phyloP scores from a whole-genome alignment of 148 eudicot species.

The Fallopia convolvulus region DNA sequence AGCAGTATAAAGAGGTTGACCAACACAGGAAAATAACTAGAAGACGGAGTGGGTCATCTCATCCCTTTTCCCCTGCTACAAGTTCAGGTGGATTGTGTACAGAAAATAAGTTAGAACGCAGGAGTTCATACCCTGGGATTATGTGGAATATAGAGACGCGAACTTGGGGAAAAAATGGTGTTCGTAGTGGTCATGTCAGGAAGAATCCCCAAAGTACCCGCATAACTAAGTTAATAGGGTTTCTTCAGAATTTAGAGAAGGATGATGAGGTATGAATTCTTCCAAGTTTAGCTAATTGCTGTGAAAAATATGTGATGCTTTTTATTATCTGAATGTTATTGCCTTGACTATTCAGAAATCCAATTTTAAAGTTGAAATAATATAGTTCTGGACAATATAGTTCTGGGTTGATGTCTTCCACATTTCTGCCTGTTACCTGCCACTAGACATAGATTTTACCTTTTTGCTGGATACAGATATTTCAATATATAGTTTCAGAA shows the following conservation, averaged over 20 bases:
- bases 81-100: constrained; percentile 35
- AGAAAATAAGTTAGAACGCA: constrained; percentile 36
- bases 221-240: constrained; percentile 38
- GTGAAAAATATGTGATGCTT: not conserved
- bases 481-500: not conserved
- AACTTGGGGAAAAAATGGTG: constrained; percentile 69
- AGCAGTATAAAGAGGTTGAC: constrained; percentile 39
- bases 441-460: not conserved
- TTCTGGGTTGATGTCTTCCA: not conserved
- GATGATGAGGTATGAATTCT: constrained; percentile 40
- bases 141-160: constrained; percentile 44
- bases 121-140: constrained; percentile 34
- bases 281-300: not conserved
- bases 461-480: not conserved
- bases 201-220: constrained; percentile 34
- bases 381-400: not conserved
- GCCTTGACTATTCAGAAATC: not conserved
- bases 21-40: constrained; percentile 25
- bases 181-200: constrained; percentile 36
- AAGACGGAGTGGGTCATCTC: constrained; percentile 34
- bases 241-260: constrained; percentile 30
- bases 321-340: not conserved
- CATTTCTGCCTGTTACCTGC: not conserved
- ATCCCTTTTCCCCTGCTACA: constrained; percentile 33
- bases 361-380: not conserved